A percentile compares a stretch with the other conserved stretches of the same genome.
Evolutionary conservation across 2,329 filamentous ascomycete genomes (phyloP).

Genomic region (Aspergillus amoenus): DNA sequence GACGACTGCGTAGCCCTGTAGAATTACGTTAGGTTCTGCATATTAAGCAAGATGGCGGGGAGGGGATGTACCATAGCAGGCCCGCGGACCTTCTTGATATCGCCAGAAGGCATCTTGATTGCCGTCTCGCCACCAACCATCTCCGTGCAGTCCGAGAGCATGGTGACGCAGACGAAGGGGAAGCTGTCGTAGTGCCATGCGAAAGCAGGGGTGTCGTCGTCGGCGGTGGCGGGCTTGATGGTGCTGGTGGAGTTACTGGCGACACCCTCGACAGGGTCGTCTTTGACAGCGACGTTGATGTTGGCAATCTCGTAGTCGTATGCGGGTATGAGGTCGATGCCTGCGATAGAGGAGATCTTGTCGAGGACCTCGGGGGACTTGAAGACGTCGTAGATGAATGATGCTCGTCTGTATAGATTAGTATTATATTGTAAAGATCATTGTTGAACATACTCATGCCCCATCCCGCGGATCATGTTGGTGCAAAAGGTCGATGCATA

Average conservation of each 20-base stretch:
- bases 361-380: conserved; percentile 53
- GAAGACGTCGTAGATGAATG: conserved; percentile 62
- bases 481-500: conserved; percentile 57
- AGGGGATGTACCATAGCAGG: neutral
- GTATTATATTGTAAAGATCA: neutral
- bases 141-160: conserved; percentile 62
- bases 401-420: conserved; percentile 52
- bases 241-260: neutral
- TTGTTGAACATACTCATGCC: conserved; percentile 53
- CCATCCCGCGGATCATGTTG: conserved; percentile 54
- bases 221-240: conserved; percentile 30
- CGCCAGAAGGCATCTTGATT: neutral
- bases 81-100: neutral
- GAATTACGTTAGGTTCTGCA: too few relatives aligned
- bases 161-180: conserved; percentile 68
- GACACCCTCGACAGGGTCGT: neutral
- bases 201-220: conserved; percentile 51
- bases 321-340: conserved; percentile 57
- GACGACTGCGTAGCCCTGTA: conserved; percentile 50
- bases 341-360: conserved; percentile 57
- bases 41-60: too few relatives aligned
- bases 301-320: conserved; percentile 61
- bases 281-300: conserved; percentile 53
- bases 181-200: conserved; percentile 67
- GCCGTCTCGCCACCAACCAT: conserved; percentile 62